Base-by-base conservation (phyloP, 2,329 filamentous ascomycete genomes). In the Dothidotthia symphoricarpi region DNA sequence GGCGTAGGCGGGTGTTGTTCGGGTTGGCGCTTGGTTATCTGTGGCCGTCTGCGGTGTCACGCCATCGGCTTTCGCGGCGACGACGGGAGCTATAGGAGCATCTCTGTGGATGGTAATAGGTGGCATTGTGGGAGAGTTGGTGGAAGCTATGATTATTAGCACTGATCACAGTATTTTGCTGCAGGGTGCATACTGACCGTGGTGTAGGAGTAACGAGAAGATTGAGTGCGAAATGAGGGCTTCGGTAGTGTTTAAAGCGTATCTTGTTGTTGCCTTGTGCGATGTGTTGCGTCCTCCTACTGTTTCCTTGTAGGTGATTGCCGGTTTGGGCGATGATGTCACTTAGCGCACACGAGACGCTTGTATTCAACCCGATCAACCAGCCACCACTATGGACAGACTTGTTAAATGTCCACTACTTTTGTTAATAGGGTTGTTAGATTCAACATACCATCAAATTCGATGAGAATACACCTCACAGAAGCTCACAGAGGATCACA, bases 81-180 rank as follows among this genome's bases (percentile, higher is more conserved):
- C 51, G 16, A 43, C 45, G 4, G 71, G 61, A 10, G 59, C 59
- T 46, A 75, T 74, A 35, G 72, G 72, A 16, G 66, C 66, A 47
- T 74, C 62, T 39, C 69, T 68, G 63, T 74, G 69, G 38, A 73
- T 63, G 28, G 63, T 69, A 29, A 75, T 68, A 10, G 70, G 71
- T 10, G 71, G 69, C 72, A 75, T 75, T 9, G 27, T 67, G 41
- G 28, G 33, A 22, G 19, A 7, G 13, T 13, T 8, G 15, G 16
- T 27, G 28, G n/a, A 16, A 8, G n/a, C 7, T 4, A 16, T 16
- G 31, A n/a, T 33, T 33, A 3, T 26, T 15, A 8, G 16, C 16
- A 5, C 15, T 28, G 24, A 24, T 28, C 12, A 22, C 9, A 14
- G n/a, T 16, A 17, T 28, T 12, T 16, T 17, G 36, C 17, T 17